A percentile compares a stretch with the other conserved stretches of the same genome.
These are phyloP conservation scores for Xylariaceae sp. DNA, from an alignment of 2,329 filamentous ascomycete genomes.

Conservation along the genomic window DNA sequence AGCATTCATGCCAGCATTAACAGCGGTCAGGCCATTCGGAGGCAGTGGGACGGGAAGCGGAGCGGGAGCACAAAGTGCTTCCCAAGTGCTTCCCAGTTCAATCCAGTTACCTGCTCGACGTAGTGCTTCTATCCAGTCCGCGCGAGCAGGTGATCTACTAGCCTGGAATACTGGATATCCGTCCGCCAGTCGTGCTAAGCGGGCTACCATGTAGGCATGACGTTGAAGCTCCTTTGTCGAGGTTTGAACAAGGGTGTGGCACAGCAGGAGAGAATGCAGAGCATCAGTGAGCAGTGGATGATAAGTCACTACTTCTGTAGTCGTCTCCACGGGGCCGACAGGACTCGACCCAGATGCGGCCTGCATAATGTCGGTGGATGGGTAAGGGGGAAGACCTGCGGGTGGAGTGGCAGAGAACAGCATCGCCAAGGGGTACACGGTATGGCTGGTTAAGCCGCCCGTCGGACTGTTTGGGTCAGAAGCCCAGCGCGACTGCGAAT, in stretches of 20 bases:
- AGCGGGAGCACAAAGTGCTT: constrained; percentile 60
- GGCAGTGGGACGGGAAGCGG: constrained; percentile 40
- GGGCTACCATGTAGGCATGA: constrained; percentile 76
- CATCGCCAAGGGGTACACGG: constrained; percentile 46
- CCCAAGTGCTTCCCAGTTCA: constrained; percentile 60
- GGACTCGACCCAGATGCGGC: constrained; percentile 22
- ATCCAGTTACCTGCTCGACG: constrained; percentile 65
- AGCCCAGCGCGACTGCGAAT: constrained; percentile 37
- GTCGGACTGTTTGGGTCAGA: constrained; percentile 35
- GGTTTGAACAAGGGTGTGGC: constrained; percentile 74
- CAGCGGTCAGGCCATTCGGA: constrained; percentile 25
- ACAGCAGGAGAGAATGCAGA: constrained; percentile 71
- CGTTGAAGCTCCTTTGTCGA: constrained; percentile 70
- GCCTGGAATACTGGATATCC: constrained; percentile 77
- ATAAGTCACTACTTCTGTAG: constrained; percentile 64
- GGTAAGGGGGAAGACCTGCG: constrained; percentile 62
- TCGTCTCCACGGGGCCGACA: constrained; percentile 33
- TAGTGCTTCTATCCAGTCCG: constrained; percentile 76
- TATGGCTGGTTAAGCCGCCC: constrained; percentile 31
- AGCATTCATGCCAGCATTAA: constrained; percentile 31
- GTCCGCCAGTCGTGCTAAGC: constrained; percentile 66
- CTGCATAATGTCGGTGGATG: constrained; percentile 39
- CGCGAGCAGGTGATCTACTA: constrained; percentile 63
- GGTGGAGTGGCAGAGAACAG: constrained; percentile 68
- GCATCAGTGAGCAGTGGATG: constrained; percentile 76